phyloP scores from a whole-genome alignment of 176 grass and related monocot genomes.

The Aegilops umbellulata region DNA sequence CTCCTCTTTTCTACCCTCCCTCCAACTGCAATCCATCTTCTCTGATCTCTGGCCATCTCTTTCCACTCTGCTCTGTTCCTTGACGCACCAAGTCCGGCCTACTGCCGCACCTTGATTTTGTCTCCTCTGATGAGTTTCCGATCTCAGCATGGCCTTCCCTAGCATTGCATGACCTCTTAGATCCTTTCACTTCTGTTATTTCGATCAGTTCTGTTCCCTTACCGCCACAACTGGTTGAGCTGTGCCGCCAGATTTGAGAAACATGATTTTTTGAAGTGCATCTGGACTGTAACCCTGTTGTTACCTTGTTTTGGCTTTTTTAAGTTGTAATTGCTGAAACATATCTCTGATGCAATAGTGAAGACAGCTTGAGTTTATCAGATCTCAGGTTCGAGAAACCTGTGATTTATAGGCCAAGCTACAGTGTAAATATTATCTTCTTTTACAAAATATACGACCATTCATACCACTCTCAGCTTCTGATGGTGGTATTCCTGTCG shows the following conservation, averaged over 20 bases:
- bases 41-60: neutral
- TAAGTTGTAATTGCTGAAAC: conserved; percentile 49
- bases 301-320: conserved; percentile 50
- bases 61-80: neutral
- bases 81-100: neutral
- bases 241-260: neutral
- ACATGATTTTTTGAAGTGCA: conserved; percentile 20
- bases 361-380: conserved; percentile 75
- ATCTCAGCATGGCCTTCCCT: neutral
- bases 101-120: neutral
- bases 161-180: neutral
- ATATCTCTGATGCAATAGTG: conserved; percentile 65
- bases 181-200: neutral
- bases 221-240: neutral
- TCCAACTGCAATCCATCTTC: neutral
- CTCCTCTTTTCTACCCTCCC: neutral
- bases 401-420: conserved; percentile 77
- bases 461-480: conserved; percentile 40
- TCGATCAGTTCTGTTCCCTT: neutral
- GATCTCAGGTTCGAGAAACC: conserved; percentile 58
- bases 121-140: neutral
- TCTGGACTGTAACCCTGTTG: conserved; percentile 41
- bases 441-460: neutral
- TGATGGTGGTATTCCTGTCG: conserved; percentile 47
- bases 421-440: conserved; percentile 30